A percentile compares a stretch with the other conserved stretches of the same genome.
phyloP scores from a whole-genome alignment of 1,139 yeast species.

The Kazachstania sp. region DNA sequence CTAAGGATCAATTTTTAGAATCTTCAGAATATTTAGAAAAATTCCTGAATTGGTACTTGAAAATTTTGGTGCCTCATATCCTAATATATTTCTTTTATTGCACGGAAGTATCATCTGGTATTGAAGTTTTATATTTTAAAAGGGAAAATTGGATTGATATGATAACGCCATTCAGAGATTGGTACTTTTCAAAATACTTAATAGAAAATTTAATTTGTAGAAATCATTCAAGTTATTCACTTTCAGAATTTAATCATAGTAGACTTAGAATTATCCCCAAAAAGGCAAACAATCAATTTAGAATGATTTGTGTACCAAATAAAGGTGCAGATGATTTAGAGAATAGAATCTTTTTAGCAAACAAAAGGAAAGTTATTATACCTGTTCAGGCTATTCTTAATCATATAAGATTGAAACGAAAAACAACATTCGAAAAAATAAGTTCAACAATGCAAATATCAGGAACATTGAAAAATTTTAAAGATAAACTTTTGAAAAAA shows the following conservation, averaged over 20 bases:
- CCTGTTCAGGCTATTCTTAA: slow-evolving; percentile 35
- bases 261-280: slow-evolving; percentile 48
- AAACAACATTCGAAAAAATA: slow-evolving; percentile 21
- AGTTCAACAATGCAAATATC: slow-evolving; percentile 34
- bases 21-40: slow-evolving; percentile 6
- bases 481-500: slow-evolving; percentile 17
- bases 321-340: slow-evolving; percentile 27
- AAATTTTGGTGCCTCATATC: slow-evolving; percentile 40
- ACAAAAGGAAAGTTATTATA: slow-evolving; percentile 27
- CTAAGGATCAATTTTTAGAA: slow-evolving; percentile 1
- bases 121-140: slow-evolving; percentile 43
- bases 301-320: slow-evolving; percentile 54
- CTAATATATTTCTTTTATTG: slow-evolving; percentile 57
- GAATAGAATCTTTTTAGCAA: slow-evolving; percentile 26
- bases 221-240: slow-evolving; percentile 20
- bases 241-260: slow-evolving; percentile 31
- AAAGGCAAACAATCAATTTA: slow-evolving; percentile 37
- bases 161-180: slow-evolving; percentile 36
- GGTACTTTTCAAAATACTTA: slow-evolving; percentile 35
- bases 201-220: slow-evolving; percentile 21
- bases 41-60: slow-evolving; percentile 50
- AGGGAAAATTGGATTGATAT: slow-evolving; percentile 52
- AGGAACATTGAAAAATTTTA: slow-evolving; percentile 28
- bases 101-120: slow-evolving; percentile 44
- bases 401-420: slow-evolving; percentile 20